Evolutionary conservation across 129 eudicot species (phyloP).

Genomic region (Arctium lappa): DNA sequence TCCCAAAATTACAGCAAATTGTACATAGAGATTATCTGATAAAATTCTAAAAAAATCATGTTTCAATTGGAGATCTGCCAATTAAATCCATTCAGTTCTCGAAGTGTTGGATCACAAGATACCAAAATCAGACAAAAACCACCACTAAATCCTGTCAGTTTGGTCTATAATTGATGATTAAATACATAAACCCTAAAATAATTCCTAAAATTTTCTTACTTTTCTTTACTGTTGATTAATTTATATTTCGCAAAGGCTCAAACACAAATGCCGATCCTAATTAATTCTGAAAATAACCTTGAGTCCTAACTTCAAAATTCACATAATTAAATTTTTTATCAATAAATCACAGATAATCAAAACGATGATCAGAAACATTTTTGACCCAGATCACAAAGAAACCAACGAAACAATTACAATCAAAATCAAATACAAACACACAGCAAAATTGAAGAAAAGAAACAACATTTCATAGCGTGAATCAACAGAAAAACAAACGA

Average conservation of each 20-base stretch:
- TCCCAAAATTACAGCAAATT: background rate
- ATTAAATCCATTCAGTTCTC: background rate
- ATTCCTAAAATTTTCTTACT: background rate
- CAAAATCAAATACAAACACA: background rate
- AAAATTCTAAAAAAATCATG: background rate
- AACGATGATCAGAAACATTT: slow-evolving; percentile 19
- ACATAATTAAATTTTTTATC: background rate
- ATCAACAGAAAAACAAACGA: background rate
- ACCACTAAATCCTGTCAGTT: slow-evolving; percentile 2
- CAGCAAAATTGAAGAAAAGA: background rate
- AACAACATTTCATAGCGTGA: background rate
- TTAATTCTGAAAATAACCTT: background rate
- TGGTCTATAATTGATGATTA: background rate
- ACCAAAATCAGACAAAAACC: background rate
- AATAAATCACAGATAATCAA: slow-evolving; percentile 1
- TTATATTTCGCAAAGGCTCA: background rate
- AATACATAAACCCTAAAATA: slow-evolving; percentile 12
- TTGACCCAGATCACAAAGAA: background rate
- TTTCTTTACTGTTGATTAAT: background rate
- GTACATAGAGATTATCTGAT: background rate
- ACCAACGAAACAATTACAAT: background rate
- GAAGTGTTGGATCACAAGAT: slow-evolving; percentile 12
- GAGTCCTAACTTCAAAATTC: background rate
- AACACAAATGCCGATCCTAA: slow-evolving; percentile 3
- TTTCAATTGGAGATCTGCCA: background rate